Percentiles rank a stretch among this genome's conserved stretches.
phyloP scores from a whole-genome alignment of 2,329 filamentous ascomycete species.

The Penicillium sp. region DNA sequence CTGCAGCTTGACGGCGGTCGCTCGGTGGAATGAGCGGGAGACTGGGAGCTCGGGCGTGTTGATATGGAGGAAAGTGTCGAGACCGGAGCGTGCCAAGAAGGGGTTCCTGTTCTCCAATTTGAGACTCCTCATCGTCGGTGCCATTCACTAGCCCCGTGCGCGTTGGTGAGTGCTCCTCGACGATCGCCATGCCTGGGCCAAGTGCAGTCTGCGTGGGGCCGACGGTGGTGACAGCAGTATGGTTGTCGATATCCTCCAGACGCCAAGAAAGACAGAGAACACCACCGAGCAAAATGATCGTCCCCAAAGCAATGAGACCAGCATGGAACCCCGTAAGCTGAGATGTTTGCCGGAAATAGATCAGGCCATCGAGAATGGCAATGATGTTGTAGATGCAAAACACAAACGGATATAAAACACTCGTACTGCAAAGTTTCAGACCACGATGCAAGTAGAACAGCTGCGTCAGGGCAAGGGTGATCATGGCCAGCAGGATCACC shows the following conservation, averaged over 20 bases:
- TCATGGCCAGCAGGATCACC: slow-evolving; percentile 76
- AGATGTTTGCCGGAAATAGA: slow-evolving; percentile 89
- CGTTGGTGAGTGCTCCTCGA: slow-evolving; percentile 51
- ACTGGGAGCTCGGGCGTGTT: slow-evolving; percentile 35
- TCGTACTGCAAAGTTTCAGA: slow-evolving; percentile 90
- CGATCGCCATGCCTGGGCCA: slow-evolving; percentile 73
- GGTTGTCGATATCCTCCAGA: slow-evolving; percentile 59
- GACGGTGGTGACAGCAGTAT: slow-evolving; percentile 33
- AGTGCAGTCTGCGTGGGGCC: slow-evolving; percentile 63
- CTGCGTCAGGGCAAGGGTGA: slow-evolving; percentile 78
- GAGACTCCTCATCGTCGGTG: slow-evolving; percentile 38
- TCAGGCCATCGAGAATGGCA: slow-evolving; percentile 91
- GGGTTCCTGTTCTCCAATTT: slow-evolving; percentile 37
- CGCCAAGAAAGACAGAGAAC: slow-evolving; percentile 93
- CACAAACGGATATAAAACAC: slow-evolving; percentile 90
- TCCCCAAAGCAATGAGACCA: slow-evolving; percentile 70
- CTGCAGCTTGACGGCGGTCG: slow-evolving; percentile 47
- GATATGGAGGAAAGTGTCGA: slow-evolving; percentile 26
- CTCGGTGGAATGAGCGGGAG: slow-evolving; percentile 27
- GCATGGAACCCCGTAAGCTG: slow-evolving; percentile 71
- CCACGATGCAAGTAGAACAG: slow-evolving; percentile 93
- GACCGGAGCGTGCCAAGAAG: slow-evolving; percentile 28
- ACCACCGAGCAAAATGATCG: slow-evolving; percentile 75
- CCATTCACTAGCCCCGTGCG: slow-evolving; percentile 23
- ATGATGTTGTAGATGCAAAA: slow-evolving; percentile 99